A percentile compares a stretch with the other conserved stretches of the same genome.
phyloP scores from a whole-genome alignment of 176 grass and related monocot genomes.

The Avena insularis region DNA sequence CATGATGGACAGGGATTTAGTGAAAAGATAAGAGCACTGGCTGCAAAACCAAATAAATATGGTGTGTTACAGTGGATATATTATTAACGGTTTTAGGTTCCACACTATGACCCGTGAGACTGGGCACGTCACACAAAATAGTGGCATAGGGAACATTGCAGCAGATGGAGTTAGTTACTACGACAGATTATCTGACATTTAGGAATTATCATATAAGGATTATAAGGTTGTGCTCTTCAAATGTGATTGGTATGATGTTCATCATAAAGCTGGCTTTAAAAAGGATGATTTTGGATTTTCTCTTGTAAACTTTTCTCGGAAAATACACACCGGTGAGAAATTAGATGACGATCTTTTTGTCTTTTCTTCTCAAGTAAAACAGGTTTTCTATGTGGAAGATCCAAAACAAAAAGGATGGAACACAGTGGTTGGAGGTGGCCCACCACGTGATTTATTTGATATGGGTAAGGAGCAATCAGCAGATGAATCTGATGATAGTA shows the following conservation, averaged over 20 bases:
- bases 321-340: background rate
- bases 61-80: background rate
- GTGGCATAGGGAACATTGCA: background rate
- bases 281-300: constrained; percentile 1
- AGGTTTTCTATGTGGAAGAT: constrained; percentile 23
- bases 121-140: background rate
- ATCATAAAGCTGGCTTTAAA: background rate
- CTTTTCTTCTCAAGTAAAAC: constrained; percentile 28
- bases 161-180: background rate
- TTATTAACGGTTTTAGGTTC: background rate
- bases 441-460: constrained; percentile 8
- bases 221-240: constrained; percentile 2
- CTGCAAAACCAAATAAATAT: constrained; percentile 23
- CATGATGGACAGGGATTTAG: background rate
- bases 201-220: background rate
- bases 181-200: background rate
- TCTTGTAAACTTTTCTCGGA: background rate
- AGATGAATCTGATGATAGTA: background rate
- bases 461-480: background rate
- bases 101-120: background rate
- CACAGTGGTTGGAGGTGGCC: background rate
- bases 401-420: constrained; percentile 3
- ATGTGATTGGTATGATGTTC: constrained; percentile 23
- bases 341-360: constrained; percentile 1
- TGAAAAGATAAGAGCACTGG: constrained; percentile 1